These are phyloP conservation scores for Fusarium pseudoanthophilum DNA, from an alignment of 2,329 filamentous ascomycete genomes.

Conservation along the genomic window DNA sequence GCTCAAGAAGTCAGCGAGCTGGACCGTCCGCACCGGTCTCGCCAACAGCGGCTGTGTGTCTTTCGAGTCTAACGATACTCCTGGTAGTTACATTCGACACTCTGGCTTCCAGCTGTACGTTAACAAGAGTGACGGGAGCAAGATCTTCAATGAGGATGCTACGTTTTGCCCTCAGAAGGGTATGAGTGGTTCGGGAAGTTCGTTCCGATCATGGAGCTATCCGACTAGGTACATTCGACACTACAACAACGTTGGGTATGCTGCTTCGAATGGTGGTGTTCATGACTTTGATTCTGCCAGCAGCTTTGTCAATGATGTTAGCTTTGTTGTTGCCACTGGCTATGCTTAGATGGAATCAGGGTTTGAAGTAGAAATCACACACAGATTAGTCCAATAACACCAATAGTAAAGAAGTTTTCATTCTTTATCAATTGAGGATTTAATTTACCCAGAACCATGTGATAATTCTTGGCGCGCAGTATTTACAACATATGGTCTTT, in stretches of 20 bases:
- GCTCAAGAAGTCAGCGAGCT: constrained; percentile 22
- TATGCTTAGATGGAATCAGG: neutral
- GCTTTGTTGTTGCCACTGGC: neutral
- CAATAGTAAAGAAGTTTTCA: rapidly evolving
- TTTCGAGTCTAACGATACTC: constrained; percentile 16
- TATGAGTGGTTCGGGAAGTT: constrained; percentile 2
- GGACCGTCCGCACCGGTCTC: constrained; percentile 18
- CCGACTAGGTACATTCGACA: constrained; percentile 23
- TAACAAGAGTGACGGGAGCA: neutral
- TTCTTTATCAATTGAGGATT: neutral
- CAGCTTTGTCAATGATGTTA: constrained; percentile 8
- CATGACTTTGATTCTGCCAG: constrained; percentile 10
- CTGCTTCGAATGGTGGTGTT: constrained; percentile 14
- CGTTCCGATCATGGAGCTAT: constrained; percentile 23
- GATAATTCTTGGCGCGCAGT: no score
- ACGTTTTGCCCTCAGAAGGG: constrained; percentile 24
- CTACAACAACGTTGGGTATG: constrained; percentile 4
- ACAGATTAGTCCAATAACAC: no score
- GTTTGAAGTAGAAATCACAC: neutral
- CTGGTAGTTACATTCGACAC: constrained; percentile 18
- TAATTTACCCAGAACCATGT: no score
- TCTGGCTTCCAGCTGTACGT: neutral
- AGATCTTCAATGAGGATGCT: constrained; percentile 22
- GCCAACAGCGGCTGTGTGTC: constrained; percentile 26
- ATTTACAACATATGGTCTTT: neutral